Conservation (phyloP, 2,329 filamentous ascomycete species). For the Microsporum ferrugineum region DNA sequence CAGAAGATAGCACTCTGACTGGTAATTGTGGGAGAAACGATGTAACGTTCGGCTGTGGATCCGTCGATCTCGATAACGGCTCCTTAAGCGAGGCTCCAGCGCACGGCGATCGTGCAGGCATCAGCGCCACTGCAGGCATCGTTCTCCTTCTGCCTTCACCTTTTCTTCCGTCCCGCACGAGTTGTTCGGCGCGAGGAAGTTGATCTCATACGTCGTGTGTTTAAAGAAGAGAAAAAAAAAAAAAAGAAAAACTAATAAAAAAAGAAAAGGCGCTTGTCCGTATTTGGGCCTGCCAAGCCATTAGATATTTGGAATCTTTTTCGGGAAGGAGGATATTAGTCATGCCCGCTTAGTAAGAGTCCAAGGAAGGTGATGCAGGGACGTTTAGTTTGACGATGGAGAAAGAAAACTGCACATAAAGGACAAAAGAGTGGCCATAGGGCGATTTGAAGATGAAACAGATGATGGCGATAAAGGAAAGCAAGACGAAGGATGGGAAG, state of each 20-base stretch:
- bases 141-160: not conserved
- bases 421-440: not conserved
- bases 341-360: not conserved
- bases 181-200: not conserved
- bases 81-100: conserved; percentile 2
- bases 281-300: not conserved
- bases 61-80: conserved; percentile 3
- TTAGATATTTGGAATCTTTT: not conserved
- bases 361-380: not conserved
- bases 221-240: not conserved
- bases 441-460: not conserved
- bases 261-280: not conserved
- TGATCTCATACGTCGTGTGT: not conserved
- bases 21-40: not conserved
- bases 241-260: not conserved
- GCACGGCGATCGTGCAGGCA: not conserved
- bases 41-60: conserved; percentile 3
- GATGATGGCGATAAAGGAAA: not conserved
- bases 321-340: not conserved
- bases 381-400: not conserved
- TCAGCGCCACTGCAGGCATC: conserved; percentile 1
- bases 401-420: not conserved
- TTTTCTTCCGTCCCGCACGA: not conserved
- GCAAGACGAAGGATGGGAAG: not conserved
- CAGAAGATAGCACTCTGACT: not conserved